Evolutionary conservation across 257 asterid species (phyloP), one percentile per base, ranked within the genome.

Genomic region (Gentiana straminea): DNA sequence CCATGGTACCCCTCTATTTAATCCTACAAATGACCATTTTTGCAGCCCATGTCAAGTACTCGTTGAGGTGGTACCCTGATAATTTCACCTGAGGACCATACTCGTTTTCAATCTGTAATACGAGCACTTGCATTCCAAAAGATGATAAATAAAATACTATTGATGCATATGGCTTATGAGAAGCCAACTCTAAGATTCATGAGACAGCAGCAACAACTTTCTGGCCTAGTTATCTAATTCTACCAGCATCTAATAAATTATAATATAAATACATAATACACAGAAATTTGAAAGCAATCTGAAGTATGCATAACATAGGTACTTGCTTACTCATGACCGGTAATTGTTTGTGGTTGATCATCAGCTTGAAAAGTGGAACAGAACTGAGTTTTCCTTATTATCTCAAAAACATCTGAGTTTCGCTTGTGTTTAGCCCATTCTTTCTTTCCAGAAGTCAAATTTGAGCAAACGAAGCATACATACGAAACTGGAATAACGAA

Each of bases 381-480:
- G 72, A 88, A 88, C 52, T 67, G 83, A 60, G 97, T 88, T 55
- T 91, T 79, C 68, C 67, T 83, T 72, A 88, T 55, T 55, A 88
- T 85, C 68, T 85, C 95, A 35, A 57, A 55, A 59, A 88, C 97
- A 69, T 88, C 91, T 46, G 83, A 66, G 12, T 85, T 85, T 3
- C 97, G 94, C 72, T 85, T 79, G 11, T 75, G 78, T 66, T 82
- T 85, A 9, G 89, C 94, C 34, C 86, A 90, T 8, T 55, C 76
- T 65, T 85, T 85, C 8, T 74, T 80, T 11, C 97, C 97, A 5
- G 97, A 88, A 51, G 95, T 74, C 70, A 88, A 73, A 67, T 85
- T 95, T 51, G 97, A 88, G 60, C 97, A 88, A 50, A 85, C 95
- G 33, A 88, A 85, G 83, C 97, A 88, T 33, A 66, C 59, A 52